Conservation (phyloP, 2,329 filamentous ascomycete species). For the Epichloe amarillans region DNA sequence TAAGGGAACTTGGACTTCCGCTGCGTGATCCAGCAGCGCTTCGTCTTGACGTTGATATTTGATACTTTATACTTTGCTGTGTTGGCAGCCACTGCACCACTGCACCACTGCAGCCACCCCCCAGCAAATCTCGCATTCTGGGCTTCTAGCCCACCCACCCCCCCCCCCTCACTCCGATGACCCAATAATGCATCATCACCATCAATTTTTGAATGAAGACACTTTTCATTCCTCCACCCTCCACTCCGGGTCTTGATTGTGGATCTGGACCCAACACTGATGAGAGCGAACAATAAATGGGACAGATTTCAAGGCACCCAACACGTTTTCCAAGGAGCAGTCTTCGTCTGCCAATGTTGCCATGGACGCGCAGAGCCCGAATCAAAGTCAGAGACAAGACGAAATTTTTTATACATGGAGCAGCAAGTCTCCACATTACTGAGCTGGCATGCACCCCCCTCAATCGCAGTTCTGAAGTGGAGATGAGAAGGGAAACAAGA, state of each 20-base stretch:
- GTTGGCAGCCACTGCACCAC: conserved; percentile 1
- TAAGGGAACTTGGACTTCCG: too few relatives aligned
- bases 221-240: too few relatives aligned
- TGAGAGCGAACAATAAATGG: background rate
- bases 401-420: background rate
- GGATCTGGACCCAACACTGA: background rate
- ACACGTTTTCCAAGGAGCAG: background rate
- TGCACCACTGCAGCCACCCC: background rate
- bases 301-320: background rate
- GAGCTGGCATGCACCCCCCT: background rate
- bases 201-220: too few relatives aligned
- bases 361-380: too few relatives aligned
- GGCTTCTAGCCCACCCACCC: background rate
- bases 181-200: background rate
- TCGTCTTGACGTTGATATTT: background rate
- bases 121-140: background rate
- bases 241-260: too few relatives aligned
- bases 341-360: background rate
- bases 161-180: background rate
- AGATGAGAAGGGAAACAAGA: background rate
- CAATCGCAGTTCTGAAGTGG: background rate
- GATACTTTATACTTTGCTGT: background rate
- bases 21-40: background rate
- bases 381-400: background rate
- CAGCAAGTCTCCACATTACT: background rate